Evolutionary conservation across 2,329 filamentous ascomycete genomes (phyloP), one percentile per base, ranked within the genome.

Genomic region (Paraconiothyrium brasiliense): DNA sequence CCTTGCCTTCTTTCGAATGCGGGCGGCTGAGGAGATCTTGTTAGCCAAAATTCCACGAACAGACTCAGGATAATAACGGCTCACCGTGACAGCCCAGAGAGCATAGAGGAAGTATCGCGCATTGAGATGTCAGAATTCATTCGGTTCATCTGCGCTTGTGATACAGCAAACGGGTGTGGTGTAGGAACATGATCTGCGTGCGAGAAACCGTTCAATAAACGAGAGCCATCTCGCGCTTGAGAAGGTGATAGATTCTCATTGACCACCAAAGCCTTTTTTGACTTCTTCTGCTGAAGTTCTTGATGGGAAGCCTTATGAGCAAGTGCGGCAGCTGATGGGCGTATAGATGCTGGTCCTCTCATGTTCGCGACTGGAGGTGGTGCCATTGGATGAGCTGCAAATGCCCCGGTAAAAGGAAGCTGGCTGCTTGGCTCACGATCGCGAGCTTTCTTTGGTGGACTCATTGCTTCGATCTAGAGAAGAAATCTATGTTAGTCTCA

Each of bases 361-460:
- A 68, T 68, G 32, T 67, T 72, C 4, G 67, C 63, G 1, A 65
- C 66, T 16, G 48, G 52, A 49, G 58, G 58, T 60, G 65, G 58
- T 50, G 49, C 30, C 65, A 60, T 35, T 41, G 41, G 27, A 47
- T 63, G 35, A 57, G 50, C 39, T 43, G 64, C 13, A 48, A 61
- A 35, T 30, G 35, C 32, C 39, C 46, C n/a, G 57, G 57, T 11
- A 52, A 56, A 27, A 59, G 43, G 32, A 44, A 4, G 57, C 11
- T 61, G 61, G 14, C 20, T 30, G 24, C 27, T 34, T 2, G 57
- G 50, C 10, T 54, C 57, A 7, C 50, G 48, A 9, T 62, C 54
- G 34, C 86, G 92, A 54, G 92, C 92, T 0, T 95, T 97, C 58
- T 70, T 72, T 3, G 70, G 65, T 20, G 70, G 71, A 50, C 70